These are phyloP conservation scores for Fusarium paranaense DNA, from an alignment of 2,329 filamentous ascomycete species.

Conservation along the genomic window DNA sequence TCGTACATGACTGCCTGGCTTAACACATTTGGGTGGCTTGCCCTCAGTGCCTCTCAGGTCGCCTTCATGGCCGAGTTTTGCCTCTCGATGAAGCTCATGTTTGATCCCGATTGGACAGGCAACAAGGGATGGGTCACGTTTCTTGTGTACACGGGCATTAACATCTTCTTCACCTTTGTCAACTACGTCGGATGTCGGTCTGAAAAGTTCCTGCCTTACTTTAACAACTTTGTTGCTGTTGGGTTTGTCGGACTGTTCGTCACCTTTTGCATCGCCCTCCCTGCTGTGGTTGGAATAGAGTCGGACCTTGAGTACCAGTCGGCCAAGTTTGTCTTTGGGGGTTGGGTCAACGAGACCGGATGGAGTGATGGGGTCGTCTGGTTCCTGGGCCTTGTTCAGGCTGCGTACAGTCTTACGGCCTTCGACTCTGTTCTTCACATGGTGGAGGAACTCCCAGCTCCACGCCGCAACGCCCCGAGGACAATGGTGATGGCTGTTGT, in stretches of 20 bases:
- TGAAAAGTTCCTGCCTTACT: constrained; percentile 54
- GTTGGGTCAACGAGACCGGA: constrained; percentile 57
- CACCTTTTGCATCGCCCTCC: constrained; percentile 61
- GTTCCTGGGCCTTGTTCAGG: constrained; percentile 68
- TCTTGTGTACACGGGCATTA: constrained; percentile 65
- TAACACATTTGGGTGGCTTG: constrained; percentile 71
- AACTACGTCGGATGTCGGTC: constrained; percentile 64
- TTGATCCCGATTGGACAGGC: constrained; percentile 59
- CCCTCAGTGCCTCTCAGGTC: constrained; percentile 64
- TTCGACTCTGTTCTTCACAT: constrained; percentile 71
- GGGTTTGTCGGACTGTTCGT: constrained; percentile 65
- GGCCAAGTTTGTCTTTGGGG: constrained; percentile 63
- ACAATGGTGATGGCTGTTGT: constrained; percentile 64
- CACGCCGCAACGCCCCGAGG: constrained; percentile 60
- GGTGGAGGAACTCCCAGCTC: constrained; percentile 67
- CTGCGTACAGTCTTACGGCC: constrained; percentile 62
- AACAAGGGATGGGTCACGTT: constrained; percentile 64
- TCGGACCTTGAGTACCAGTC: constrained; percentile 58
- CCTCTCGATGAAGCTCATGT: constrained; percentile 66
- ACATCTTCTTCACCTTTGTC: constrained; percentile 59
- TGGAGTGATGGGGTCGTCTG: constrained; percentile 66
- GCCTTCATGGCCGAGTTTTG: constrained; percentile 68
- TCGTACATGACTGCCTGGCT: constrained; percentile 70
- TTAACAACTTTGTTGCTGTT: constrained; percentile 68
- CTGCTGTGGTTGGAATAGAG: constrained; percentile 62